Evolutionary conservation across 139 green algal genomes (phyloP).

Genomic region (Asterochloris erici): DNA sequence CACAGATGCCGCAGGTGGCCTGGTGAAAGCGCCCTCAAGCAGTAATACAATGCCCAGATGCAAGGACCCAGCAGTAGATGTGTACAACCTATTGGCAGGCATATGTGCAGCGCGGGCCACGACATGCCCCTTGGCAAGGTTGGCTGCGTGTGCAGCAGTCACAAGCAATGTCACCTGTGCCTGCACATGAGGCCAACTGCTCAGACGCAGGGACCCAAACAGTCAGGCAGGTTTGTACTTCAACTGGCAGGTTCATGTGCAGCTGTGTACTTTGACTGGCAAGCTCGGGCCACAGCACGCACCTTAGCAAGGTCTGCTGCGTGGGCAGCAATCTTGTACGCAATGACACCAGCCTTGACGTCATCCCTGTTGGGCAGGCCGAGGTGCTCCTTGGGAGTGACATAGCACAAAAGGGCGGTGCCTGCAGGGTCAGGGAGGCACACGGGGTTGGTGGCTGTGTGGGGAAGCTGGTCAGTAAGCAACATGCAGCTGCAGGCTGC

Average conservation of each 20-base stretch:
- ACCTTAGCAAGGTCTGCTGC: conserved; percentile 93
- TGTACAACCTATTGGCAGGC: no score
- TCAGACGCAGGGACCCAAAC: no score
- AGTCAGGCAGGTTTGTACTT: no score
- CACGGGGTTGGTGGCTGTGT: background rate
- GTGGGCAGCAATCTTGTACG: conserved; percentile 98
- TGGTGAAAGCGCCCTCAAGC: no score
- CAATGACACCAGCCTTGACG: conserved; percentile 90
- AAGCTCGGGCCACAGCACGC: background rate
- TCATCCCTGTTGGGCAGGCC: conserved; percentile 89
- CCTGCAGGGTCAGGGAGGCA: conserved; percentile 31
- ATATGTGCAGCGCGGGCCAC: no score
- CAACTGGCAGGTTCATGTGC: no score
- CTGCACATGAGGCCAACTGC: no score
- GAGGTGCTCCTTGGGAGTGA: conserved; percentile 98
- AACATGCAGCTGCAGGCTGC: background rate
- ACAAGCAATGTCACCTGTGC: no score
- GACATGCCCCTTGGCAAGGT: conserved; percentile 92
- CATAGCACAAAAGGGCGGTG: conserved; percentile 96
- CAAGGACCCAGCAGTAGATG: no score
- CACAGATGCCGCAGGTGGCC: no score
- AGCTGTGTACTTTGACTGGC: no score
- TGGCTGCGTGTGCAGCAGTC: conserved; percentile 93
- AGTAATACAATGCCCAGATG: no score
- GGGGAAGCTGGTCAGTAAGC: background rate